A percentile compares a stretch with the other conserved stretches of the same genome.
Conservation (phyloP, 148 eudicot species). For the Fagopyrum homotropicum region DNA sequence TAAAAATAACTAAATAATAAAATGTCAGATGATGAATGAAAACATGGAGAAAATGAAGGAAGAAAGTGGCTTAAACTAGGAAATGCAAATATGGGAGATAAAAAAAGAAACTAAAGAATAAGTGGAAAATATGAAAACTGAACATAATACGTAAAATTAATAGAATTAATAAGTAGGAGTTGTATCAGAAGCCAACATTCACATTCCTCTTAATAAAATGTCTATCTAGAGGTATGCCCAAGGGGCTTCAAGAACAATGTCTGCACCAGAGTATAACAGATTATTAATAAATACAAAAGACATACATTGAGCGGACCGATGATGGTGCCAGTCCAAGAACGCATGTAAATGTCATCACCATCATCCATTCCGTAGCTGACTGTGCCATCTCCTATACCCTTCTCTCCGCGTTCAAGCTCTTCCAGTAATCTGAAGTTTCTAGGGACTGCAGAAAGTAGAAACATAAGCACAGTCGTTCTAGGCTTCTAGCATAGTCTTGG, state of each 20-base stretch:
- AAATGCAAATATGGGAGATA: too few relatives aligned
- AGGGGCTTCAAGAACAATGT: neutral
- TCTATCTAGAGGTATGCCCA: neutral
- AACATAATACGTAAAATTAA: too few relatives aligned
- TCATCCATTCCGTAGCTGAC: slow-evolving; percentile 67
- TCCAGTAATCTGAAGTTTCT: slow-evolving; percentile 49
- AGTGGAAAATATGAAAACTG: too few relatives aligned
- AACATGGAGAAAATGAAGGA: too few relatives aligned
- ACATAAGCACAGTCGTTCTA: neutral
- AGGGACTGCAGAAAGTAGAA: slow-evolving; percentile 24
- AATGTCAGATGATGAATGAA: too few relatives aligned
- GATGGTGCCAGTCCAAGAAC: slow-evolving; percentile 62
- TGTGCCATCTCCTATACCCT: slow-evolving; percentile 58
- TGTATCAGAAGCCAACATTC: too few relatives aligned
- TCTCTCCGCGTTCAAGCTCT: slow-evolving; percentile 57
- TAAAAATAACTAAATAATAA: too few relatives aligned
- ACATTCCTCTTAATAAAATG: neutral
- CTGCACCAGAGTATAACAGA: neutral
- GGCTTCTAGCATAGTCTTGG: neutral
- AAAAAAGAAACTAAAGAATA: too few relatives aligned
- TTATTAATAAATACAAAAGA: slow-evolving; percentile 9
- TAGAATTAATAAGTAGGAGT: too few relatives aligned
- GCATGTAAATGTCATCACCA: slow-evolving; percentile 54
- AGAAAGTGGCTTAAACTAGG: too few relatives aligned
- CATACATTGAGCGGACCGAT: slow-evolving; percentile 52